Conservation (phyloP, 2,329 filamentous ascomycete species). For the Neospermospora avenae region DNA sequence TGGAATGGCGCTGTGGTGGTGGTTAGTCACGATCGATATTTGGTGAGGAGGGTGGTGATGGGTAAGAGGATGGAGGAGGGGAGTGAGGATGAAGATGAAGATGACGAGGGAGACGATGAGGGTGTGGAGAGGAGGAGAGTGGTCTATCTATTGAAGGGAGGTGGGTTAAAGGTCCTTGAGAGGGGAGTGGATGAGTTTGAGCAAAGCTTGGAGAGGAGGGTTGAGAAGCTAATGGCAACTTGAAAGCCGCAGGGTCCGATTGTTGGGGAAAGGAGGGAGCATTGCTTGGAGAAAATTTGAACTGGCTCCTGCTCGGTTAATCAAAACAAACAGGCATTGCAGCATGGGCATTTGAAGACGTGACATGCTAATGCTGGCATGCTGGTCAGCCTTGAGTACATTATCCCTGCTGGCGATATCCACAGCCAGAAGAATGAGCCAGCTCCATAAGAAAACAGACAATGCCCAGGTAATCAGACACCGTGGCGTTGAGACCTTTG, state of each 20-base stretch:
- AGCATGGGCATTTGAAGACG: too few relatives aligned
- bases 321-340: too few relatives aligned
- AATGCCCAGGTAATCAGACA: too few relatives aligned
- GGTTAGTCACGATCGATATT: conserved; percentile 80
- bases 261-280: too few relatives aligned
- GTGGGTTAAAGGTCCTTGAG: conserved; percentile 52
- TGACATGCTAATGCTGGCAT: too few relatives aligned
- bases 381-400: too few relatives aligned
- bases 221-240: conserved; percentile 42
- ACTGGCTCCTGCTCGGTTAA: too few relatives aligned
- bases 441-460: too few relatives aligned
- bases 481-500: too few relatives aligned
- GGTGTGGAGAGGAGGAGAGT: conserved; percentile 47
- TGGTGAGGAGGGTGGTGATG: conserved; percentile 71
- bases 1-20: conserved; percentile 75
- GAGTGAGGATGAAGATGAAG: conserved; percentile 42
- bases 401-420: too few relatives aligned
- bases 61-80: conserved; percentile 46
- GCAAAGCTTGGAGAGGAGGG: conserved; percentile 56
- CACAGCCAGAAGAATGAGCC: too few relatives aligned
- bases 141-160: conserved; percentile 59
- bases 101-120: conserved; percentile 46
- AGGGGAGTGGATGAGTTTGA: conserved; percentile 66
- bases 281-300: too few relatives aligned
- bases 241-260: background rate